phyloP scores from a whole-genome alignment of 106 monocot species.

The Dendrobium officinale region DNA sequence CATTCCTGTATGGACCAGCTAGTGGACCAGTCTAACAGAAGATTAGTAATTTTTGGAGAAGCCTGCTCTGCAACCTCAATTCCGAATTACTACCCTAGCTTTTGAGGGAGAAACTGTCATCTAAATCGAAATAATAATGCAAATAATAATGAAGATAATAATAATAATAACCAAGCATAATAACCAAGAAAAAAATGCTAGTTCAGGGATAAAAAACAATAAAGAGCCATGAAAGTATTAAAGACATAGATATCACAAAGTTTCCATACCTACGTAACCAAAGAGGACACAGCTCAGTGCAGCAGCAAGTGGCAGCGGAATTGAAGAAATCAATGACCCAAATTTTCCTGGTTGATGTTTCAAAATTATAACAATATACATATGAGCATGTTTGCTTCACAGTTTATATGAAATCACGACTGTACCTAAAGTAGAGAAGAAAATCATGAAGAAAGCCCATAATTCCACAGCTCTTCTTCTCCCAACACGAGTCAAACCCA shows the following conservation, averaged over 20 bases:
- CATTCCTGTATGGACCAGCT: too few relatives aligned
- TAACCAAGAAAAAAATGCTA: neutral
- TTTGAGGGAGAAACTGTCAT: neutral
- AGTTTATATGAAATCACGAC: neutral
- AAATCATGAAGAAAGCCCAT: conserved; percentile 95
- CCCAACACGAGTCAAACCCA: conserved; percentile 88
- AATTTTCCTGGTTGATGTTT: conserved; percentile 56
- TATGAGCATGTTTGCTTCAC: neutral
- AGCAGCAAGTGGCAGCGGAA: conserved; percentile 71
- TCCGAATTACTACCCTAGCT: too few relatives aligned
- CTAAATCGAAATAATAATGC: neutral
- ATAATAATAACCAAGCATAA: neutral
- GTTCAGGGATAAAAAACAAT: neutral
- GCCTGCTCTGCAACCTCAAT: too few relatives aligned
- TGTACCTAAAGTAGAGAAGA: conserved; percentile 95
- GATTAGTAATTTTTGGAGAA: too few relatives aligned
- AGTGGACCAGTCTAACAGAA: too few relatives aligned
- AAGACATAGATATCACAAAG: neutral
- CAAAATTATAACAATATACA: neutral
- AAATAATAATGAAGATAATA: neutral
- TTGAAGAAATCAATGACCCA: conserved; percentile 87
- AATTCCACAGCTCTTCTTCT: conserved; percentile 91
- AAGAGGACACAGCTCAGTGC: conserved; percentile 23
- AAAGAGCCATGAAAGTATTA: too few relatives aligned
- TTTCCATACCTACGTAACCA: conserved; percentile 52